Percentiles rank a stretch among this genome's conserved stretches.
Evolutionary conservation across 2,329 filamentous ascomycete genomes (phyloP).

Genomic region (Furcasterigmium sp.): DNA sequence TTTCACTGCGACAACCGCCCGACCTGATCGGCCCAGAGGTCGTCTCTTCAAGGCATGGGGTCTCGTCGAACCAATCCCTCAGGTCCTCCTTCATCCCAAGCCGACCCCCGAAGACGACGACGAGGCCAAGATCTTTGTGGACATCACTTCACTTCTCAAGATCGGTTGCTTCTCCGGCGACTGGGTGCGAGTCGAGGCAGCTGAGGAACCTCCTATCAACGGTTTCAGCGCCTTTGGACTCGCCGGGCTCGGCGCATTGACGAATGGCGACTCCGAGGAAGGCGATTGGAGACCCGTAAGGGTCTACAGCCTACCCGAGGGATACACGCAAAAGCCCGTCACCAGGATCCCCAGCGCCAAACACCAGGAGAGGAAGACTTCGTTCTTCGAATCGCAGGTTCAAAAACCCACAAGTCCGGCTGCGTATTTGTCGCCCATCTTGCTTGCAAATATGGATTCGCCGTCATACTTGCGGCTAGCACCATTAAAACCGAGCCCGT

Average conservation of each 20-base stretch:
- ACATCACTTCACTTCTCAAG: conserved; percentile 77
- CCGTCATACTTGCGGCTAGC: conserved; percentile 76
- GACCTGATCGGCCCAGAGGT: conserved; percentile 65
- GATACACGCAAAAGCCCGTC: conserved; percentile 55
- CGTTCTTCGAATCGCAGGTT: conserved; percentile 66
- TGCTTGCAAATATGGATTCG: conserved; percentile 79
- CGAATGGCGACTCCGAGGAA: conserved; percentile 45
- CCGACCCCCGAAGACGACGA: conserved; percentile 76
- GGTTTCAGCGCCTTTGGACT: conserved; percentile 59
- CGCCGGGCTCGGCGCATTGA: conserved; percentile 56
- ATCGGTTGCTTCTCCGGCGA: conserved; percentile 97
- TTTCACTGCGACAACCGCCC: conserved; percentile 78
- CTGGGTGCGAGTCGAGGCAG: conserved; percentile 82
- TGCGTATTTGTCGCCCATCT: conserved; percentile 76
- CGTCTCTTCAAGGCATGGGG: conserved; percentile 83
- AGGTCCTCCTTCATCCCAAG: conserved; percentile 79
- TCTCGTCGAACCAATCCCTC: conserved; percentile 64
- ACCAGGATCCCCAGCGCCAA: conserved; percentile 55
- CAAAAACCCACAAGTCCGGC: conserved; percentile 52
- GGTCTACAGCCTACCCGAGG: conserved; percentile 84
- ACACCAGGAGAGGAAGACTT: conserved; percentile 44
- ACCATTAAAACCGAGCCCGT: conserved; percentile 52
- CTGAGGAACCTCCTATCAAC: conserved; percentile 66
- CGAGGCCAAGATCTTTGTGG: conserved; percentile 84
- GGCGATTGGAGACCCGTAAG: conserved; percentile 75